Evolutionary conservation across 345 rosid species (phyloP).

Genomic region (Rhodamnia argentea): DNA sequence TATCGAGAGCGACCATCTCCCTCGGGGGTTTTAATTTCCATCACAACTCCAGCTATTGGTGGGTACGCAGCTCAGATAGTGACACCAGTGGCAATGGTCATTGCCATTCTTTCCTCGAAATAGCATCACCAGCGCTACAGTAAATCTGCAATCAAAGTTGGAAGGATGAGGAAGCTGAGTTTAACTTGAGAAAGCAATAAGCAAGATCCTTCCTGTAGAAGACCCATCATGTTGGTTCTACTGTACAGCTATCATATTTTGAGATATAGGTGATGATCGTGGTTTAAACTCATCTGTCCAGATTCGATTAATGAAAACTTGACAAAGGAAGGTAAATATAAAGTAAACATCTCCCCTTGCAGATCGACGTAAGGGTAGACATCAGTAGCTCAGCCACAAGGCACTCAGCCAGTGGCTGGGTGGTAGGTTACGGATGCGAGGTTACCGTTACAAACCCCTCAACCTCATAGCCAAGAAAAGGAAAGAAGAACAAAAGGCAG

Average conservation of each 20-base stretch:
- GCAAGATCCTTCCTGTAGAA: not conserved
- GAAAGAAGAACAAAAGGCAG: not conserved
- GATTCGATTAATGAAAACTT: not conserved
- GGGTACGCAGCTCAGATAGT: slow-evolving; percentile 71
- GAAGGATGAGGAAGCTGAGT: not conserved
- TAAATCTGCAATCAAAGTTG: slow-evolving; percentile 33
- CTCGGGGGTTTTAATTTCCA: not conserved
- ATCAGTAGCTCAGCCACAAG: not conserved
- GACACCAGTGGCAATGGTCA: slow-evolving; percentile 83
- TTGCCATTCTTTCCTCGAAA: slow-evolving; percentile 54
- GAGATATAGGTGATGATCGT: not conserved
- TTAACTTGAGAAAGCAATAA: not conserved
- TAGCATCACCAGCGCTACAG: slow-evolving; percentile 50
- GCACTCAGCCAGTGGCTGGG: not conserved
- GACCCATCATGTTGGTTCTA: not conserved
- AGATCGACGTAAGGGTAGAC: not conserved
- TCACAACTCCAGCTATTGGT: slow-evolving; percentile 72
- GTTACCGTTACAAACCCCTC: not conserved
- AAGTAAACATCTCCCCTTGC: not conserved
- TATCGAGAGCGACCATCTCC: not conserved
- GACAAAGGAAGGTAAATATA: not conserved
- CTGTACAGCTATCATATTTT: not conserved
- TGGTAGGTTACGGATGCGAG: not conserved
- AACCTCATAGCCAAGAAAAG: not conserved
- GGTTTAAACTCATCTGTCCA: not conserved